Evolutionary conservation across 306 rosid genomes (phyloP).

Genomic region (Leucaena leucocephala): DNA sequence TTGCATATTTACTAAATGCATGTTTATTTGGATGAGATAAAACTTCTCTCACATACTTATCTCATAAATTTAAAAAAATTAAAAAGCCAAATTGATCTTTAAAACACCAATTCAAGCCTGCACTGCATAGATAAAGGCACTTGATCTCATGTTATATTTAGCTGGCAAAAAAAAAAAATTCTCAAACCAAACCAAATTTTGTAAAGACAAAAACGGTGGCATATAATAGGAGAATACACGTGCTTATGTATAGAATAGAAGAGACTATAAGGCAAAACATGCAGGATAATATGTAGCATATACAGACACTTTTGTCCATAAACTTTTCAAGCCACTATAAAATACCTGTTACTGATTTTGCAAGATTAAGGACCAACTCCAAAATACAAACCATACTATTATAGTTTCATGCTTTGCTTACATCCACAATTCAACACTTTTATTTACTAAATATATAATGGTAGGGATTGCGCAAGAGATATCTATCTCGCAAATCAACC

Average conservation of each 20-base stretch:
- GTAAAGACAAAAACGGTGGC: neutral
- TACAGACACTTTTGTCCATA: neutral
- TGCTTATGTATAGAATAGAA: neutral
- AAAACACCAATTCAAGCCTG: too few species aligned
- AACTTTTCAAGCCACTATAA: neutral
- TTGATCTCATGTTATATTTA: too few species aligned
- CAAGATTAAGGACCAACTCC: neutral
- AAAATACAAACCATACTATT: slow-evolving; percentile 12
- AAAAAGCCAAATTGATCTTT: too few species aligned
- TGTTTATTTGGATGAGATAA: too few species aligned
- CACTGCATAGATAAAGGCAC: too few species aligned
- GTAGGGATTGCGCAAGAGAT: slow-evolving; percentile 17
- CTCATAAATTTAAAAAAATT: too few species aligned
- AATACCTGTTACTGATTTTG: neutral
- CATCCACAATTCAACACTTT: slow-evolving; percentile 32
- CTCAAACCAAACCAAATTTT: neutral
- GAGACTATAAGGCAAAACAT: neutral
- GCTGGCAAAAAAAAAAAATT: too few species aligned
- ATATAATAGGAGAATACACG: too few species aligned
- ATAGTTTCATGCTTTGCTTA: slow-evolving; percentile 12
- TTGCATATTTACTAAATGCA: too few species aligned
- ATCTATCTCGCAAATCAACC: slow-evolving; percentile 13
- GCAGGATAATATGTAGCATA: neutral
- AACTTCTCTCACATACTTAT: too few species aligned
- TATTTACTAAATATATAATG: slow-evolving; percentile 43